Evolutionary conservation across 2,329 filamentous ascomycete genomes (phyloP), one percentile per base, ranked within the genome.

Genomic region (Aspergillus texensis): DNA sequence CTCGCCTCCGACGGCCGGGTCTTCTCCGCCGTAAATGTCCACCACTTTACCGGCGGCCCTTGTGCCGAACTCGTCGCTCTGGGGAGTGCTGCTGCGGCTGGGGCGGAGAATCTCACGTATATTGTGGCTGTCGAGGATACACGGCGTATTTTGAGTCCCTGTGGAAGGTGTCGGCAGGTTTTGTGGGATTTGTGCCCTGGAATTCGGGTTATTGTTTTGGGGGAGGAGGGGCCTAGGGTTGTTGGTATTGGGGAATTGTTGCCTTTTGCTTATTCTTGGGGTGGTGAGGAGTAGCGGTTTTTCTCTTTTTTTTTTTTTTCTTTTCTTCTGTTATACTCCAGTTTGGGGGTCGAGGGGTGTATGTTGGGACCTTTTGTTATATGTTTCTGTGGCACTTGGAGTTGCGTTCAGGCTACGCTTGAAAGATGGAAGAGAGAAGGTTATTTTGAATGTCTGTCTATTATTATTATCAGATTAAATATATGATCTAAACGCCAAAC

Each of bases 1-100:
- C 60, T 67, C 11, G 57, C 65, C 19, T 53, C 60, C 1, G 64
- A 70, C 26, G 70, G 68, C 14, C 68, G 67, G 12, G 61, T 71
- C 50, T 73, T 70, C 64, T 69, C 68, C 2, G 72, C 69, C 16
- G 69, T 71, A 54, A 72, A 74, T 34, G 71, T 71, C 48, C 71
- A 69, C 52, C 72, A 73, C 57, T 66, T 67, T 53, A 74, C 68
- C 0, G 71, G 72, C n/a, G 71, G 72, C 2, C 72, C 72, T 24
- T 75, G 72, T 61, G 72, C 72, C 11, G 71, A 74, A 48, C 67
- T 74, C 12, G 72, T 74, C 21, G 69, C 70, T 12, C 62, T 75
- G 26, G 72, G 72, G 8, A 65, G 63, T 21, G 72, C 71, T 1
- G 72, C 72, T 0, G 67, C 66, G 1, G 71, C 70, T 2, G 71